Conservation (phyloP, 768 basidiomycete species). For the Mycena belliarum region DNA sequence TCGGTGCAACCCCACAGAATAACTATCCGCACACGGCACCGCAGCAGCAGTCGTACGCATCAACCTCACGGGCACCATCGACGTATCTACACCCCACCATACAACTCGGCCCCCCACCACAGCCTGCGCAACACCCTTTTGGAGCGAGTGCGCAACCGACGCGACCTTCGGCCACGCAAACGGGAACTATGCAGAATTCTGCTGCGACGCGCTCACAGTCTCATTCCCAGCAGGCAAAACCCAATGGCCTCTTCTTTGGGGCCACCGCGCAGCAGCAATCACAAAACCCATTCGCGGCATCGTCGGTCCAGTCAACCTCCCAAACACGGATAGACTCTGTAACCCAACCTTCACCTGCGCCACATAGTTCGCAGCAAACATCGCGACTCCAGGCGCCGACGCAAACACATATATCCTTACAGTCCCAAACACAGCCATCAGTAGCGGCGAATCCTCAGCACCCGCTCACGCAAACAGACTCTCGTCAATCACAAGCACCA, state of each 20-base stretch:
- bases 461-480: too few species aligned
- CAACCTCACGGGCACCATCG: neutral
- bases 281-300: too few species aligned
- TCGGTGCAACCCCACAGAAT: neutral
- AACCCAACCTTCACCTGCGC: too few species aligned
- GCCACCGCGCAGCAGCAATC: too few species aligned
- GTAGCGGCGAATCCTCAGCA: too few species aligned
- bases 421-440: too few species aligned
- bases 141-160: neutral
- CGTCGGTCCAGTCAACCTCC: neutral
- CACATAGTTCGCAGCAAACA: too few species aligned
- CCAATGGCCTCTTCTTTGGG: neutral
- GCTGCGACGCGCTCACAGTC: neutral
- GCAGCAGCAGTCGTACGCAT: neutral
- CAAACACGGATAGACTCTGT: too few species aligned
- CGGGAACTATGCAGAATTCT: too few species aligned
- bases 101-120: neutral
- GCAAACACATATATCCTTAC: too few species aligned
- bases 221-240: neutral
- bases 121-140: neutral
- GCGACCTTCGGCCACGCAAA: neutral
- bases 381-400: too few species aligned
- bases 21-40: neutral
- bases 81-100: neutral
- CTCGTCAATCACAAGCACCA: neutral